Conservation (phyloP, 2,329 filamentous ascomycete genomes). For the Coleophoma crateriformis region DNA sequence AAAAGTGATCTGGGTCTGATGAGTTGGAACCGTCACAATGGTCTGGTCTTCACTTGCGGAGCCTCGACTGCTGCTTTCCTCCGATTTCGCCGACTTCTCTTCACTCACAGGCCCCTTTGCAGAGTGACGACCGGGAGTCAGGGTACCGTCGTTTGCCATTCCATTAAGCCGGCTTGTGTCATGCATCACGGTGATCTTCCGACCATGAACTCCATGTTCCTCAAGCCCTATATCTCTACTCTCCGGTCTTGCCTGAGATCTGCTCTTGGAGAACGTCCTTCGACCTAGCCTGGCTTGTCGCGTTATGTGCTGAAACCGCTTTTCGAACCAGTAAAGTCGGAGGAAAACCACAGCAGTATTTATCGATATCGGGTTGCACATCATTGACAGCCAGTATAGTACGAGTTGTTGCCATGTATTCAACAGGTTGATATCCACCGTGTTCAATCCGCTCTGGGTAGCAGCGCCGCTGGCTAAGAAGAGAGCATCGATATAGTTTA, state of each 20-base stretch:
- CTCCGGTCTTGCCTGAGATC: constrained; percentile 37
- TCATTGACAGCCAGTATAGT: constrained; percentile 64
- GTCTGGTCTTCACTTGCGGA: constrained; percentile 8
- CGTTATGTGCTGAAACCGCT: constrained; percentile 82
- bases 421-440: constrained; percentile 61
- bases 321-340: constrained; percentile 96
- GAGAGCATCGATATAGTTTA: constrained; percentile 81
- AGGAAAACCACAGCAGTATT: constrained; percentile 85
- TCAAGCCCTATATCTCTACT: constrained; percentile 33
- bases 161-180: constrained; percentile 42
- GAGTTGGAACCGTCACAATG: background rate
- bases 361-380: constrained; percentile 79
- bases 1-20: constrained; percentile 48
- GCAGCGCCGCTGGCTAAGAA: constrained; percentile 82
- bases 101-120: constrained; percentile 8
- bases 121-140: constrained; percentile 17
- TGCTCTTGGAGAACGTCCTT: constrained; percentile 55
- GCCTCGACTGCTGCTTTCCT: constrained; percentile 7
- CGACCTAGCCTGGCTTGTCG: constrained; percentile 63
- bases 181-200: constrained; percentile 62
- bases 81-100: constrained; percentile 9
- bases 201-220: constrained; percentile 54
- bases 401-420: constrained; percentile 70
- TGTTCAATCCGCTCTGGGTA: constrained; percentile 92
- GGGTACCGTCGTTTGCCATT: constrained; percentile 55